These are phyloP conservation scores for Paracorniculantispora psalliotae DNA, from an alignment of 2,329 filamentous ascomycete species.

Conservation along the genomic window DNA sequence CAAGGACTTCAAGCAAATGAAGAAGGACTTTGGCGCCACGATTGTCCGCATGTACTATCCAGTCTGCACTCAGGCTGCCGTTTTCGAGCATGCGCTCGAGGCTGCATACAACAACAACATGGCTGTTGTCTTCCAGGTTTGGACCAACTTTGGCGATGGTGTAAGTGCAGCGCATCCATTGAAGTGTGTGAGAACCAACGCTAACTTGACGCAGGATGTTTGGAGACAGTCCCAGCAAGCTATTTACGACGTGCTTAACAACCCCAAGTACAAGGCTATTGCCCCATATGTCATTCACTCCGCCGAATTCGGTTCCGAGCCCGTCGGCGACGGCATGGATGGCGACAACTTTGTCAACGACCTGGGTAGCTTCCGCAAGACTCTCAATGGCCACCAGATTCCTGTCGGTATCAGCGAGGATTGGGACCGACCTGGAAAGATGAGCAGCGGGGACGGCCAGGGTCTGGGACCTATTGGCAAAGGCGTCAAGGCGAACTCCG, in stretches of 20 bases:
- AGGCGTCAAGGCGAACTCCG: conserved; percentile 18
- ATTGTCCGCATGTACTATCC: conserved; percentile 21
- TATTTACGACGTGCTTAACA: conserved; percentile 18
- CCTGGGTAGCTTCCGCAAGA: conserved; percentile 16
- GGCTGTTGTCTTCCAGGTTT: conserved; percentile 19
- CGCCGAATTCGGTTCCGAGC: conserved; percentile 20
- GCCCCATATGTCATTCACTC: conserved; percentile 20
- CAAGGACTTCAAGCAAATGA: conserved; percentile 19
- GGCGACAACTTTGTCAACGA: conserved; percentile 17
- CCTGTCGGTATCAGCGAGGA: conserved; percentile 19
- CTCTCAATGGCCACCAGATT: conserved; percentile 15
- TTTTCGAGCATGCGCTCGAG: conserved; percentile 19
- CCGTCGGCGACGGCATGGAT: conserved; percentile 21
- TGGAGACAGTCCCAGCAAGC: conserved; percentile 19
- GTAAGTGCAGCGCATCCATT: conserved; percentile 13
- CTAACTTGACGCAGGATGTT: conserved; percentile 6
- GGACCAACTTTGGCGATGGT: conserved; percentile 20
- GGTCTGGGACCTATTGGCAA: conserved; percentile 14
- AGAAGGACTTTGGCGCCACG: conserved; percentile 19
- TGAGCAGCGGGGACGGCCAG: conserved; percentile 14
- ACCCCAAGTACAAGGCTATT: conserved; percentile 15
- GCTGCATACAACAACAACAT: conserved; percentile 19
- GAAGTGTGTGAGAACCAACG: too few species aligned
- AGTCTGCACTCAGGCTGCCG: conserved; percentile 15
- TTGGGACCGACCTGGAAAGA: conserved; percentile 19